Conservation (phyloP, 202 grass and related monocot species). For the Carex arenaria region DNA sequence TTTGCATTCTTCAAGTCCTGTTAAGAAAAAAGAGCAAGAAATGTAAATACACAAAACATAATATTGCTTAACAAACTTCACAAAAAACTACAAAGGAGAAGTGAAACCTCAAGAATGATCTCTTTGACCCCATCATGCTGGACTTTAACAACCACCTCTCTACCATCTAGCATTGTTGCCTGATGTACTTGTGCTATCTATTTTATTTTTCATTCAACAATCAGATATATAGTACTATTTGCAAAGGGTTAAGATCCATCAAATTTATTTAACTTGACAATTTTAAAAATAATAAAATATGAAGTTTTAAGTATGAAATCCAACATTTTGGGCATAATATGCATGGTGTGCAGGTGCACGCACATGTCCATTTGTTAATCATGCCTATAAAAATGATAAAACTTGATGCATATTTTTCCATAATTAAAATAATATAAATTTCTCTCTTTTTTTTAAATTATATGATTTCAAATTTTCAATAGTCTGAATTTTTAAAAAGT, state of each 20-base stretch:
- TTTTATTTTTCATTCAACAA: constrained; percentile 15
- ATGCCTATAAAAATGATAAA: background rate
- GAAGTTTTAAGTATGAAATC: background rate
- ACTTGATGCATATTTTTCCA: background rate
- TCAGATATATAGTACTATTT: background rate
- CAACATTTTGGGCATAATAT: background rate
- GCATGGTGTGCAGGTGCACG: background rate
- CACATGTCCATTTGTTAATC: background rate
- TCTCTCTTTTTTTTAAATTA: background rate
- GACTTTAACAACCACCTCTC: constrained; percentile 97
- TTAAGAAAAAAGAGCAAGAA: background rate
- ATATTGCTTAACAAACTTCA: background rate
- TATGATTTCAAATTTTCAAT: background rate
- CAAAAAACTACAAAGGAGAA: background rate
- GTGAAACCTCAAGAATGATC: constrained; percentile 86
- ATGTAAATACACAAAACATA: background rate
- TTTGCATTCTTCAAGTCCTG: constrained; percentile 99
- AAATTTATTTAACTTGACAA: background rate
- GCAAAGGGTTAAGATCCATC: background rate
- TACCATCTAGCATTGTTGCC: constrained; percentile 71
- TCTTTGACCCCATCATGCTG: constrained; percentile 94
- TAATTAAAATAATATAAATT: background rate
- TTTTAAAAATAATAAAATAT: background rate
- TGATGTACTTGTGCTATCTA: constrained; percentile 98
- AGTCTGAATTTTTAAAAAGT: background rate